phyloP scores from a whole-genome alignment of 1,139 yeast species.

The Cylindricascospora bacillispora region DNA sequence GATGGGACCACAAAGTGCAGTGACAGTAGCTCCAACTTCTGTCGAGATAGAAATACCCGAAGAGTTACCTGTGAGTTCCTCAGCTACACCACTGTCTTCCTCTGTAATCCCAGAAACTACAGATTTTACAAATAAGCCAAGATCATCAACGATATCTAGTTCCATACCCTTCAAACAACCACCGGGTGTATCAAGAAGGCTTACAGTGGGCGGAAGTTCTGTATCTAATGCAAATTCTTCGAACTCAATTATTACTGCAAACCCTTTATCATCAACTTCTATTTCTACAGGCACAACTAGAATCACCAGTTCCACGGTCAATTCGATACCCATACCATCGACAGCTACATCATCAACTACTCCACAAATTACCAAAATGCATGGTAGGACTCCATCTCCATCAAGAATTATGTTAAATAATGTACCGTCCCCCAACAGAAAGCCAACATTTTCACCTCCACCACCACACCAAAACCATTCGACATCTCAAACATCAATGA shows the following conservation, averaged over 20 bases:
- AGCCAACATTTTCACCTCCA: constrained; percentile 12
- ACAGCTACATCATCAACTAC: neutral
- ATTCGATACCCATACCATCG: neutral
- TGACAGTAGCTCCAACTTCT: constrained; percentile 30
- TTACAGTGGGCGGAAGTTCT: constrained; percentile 11
- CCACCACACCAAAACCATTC: neutral
- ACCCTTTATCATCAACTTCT: too few species aligned
- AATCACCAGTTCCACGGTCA: neutral
- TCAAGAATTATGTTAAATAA: constrained; percentile 6
- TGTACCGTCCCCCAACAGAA: constrained; percentile 15
- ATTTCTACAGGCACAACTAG: neutral
- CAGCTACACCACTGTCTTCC: constrained; percentile 1
- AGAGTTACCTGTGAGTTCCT: constrained; percentile 26
- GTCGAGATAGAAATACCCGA: constrained; percentile 50
- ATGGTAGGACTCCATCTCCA: constrained; percentile 18
- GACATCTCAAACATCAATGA: constrained; percentile 1
- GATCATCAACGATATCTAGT: constrained; percentile 10
- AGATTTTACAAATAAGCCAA: constrained; percentile 2
- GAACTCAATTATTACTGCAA: neutral
- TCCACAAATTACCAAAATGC: constrained; percentile 2
- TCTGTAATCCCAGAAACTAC: neutral
- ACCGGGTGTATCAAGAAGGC: constrained; percentile 13
- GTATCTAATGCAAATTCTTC: neutral
- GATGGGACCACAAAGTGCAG: constrained; percentile 15
- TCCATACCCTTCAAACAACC: constrained; percentile 10